These are phyloP conservation scores for Cucurbita maxima DNA, from an alignment of 306 rosid genomes.

Conservation along the genomic window DNA sequence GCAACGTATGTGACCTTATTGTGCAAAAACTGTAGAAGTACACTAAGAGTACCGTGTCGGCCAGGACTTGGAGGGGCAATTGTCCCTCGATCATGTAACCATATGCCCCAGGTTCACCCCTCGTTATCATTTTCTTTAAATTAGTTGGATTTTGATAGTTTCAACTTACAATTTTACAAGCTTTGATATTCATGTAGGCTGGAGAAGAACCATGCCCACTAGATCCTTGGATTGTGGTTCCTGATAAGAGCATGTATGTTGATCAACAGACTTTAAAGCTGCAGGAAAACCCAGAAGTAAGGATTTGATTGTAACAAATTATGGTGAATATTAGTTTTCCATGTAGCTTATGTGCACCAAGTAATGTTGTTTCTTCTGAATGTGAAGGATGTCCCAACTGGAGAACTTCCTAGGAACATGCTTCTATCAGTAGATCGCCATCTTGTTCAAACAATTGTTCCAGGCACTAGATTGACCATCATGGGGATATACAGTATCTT, in stretches of 20 bases:
- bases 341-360: background rate
- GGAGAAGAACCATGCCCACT: constrained; percentile 96
- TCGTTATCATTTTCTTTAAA: background rate
- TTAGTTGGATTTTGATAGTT: background rate
- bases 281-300: constrained; percentile 97
- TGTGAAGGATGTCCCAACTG: constrained; percentile 91
- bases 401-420: constrained; percentile 95
- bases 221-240: constrained; percentile 95
- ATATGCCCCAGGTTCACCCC: constrained; percentile 63
- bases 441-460: constrained; percentile 89
- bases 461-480: constrained; percentile 89
- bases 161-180: background rate
- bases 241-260: constrained; percentile 84
- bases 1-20: constrained; percentile 83
- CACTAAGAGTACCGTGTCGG: constrained; percentile 67
- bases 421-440: constrained; percentile 95
- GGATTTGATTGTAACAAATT: background rate
- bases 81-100: constrained; percentile 90
- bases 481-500: constrained; percentile 86
- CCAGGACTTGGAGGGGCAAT: constrained; percentile 98
- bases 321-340: background rate
- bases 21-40: constrained; percentile 79
- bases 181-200: constrained; percentile 27
- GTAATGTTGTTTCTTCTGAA: constrained; percentile 9
- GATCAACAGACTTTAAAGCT: constrained; percentile 92